phyloP scores from a whole-genome alignment of 108 stramenopile species.

The Pseudonitzschia multiseries region DNA sequence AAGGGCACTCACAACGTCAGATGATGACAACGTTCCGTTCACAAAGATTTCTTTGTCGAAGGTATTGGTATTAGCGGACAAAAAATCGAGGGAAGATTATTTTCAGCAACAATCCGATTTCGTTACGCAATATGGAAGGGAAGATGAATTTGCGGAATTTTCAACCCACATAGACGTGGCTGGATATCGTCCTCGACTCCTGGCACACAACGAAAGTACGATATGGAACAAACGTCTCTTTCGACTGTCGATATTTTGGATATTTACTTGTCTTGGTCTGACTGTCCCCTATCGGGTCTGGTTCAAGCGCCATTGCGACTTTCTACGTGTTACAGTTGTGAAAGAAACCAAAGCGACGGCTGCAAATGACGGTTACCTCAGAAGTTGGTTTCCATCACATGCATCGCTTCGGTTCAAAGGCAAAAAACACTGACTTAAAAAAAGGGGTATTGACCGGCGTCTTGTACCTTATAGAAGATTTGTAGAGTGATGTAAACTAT shows the following conservation, averaged over 20 bases:
- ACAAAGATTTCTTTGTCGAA: conserved; percentile 72
- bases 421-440: not conserved
- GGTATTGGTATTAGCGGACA: conserved; percentile 64
- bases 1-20: conserved; percentile 39
- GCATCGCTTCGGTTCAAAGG: not conserved
- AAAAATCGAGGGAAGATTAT: conserved; percentile 71
- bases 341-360: conserved; percentile 58
- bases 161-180: conserved; percentile 74
- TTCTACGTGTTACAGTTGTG: conserved; percentile 73
- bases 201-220: conserved; percentile 32
- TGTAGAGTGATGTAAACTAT: too few species aligned
- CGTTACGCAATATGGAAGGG: conserved; percentile 65
- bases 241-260: conserved; percentile 59
- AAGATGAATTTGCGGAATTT: conserved; percentile 81
- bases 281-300: conserved; percentile 83
- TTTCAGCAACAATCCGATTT: conserved; percentile 85
- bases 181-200: conserved; percentile 65
- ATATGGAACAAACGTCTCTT: conserved; percentile 46
- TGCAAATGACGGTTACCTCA: conserved; percentile 1
- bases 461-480: too few species aligned
- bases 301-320: conserved; percentile 84
- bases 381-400: conserved; percentile 9
- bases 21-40: conserved; percentile 56
- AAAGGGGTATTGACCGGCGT: not conserved
- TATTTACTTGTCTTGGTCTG: conserved; percentile 67